phyloP scores from a whole-genome alignment of 768 basidiomycete genomes.

The Phlegmacium glaucopus region DNA sequence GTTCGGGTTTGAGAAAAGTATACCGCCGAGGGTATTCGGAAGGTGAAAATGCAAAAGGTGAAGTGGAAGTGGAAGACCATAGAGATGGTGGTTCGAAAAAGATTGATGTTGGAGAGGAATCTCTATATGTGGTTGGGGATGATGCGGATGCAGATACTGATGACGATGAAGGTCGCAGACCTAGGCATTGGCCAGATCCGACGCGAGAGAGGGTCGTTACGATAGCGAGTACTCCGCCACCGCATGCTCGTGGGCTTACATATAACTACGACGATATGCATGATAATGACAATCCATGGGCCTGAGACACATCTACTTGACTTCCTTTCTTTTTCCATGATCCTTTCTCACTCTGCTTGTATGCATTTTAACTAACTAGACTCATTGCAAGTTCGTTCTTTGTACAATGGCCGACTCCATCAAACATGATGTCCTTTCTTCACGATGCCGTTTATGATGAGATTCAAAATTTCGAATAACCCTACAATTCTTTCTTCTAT shows the following conservation, averaged over 20 bases:
- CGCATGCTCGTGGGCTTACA: constrained; percentile 34
- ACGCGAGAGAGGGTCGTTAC: constrained; percentile 25
- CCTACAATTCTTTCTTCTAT: background rate
- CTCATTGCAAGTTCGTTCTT: too few relatives aligned
- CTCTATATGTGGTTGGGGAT: constrained; percentile 29
- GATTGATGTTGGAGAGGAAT: constrained; percentile 40
- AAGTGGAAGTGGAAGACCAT: constrained; percentile 38
- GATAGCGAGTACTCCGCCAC: constrained; percentile 40
- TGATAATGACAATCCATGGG: constrained; percentile 60
- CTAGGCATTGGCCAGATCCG: constrained; percentile 9
- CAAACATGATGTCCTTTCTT: background rate
- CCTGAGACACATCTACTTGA: constrained; percentile 23
- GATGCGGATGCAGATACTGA: constrained; percentile 30
- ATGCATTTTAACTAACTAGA: background rate
- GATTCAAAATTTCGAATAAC: background rate
- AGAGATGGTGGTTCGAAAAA: constrained; percentile 19
- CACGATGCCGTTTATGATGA: background rate
- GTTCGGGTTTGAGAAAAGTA: constrained; percentile 45
- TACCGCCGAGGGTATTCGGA: constrained; percentile 47
- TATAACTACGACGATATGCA: constrained; percentile 31
- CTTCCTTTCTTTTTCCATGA: constrained; percentile 9
- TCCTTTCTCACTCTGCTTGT: background rate
- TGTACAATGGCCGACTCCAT: too few relatives aligned
- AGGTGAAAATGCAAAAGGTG: constrained; percentile 32
- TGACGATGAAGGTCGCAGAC: constrained; percentile 9